phyloP scores from a whole-genome alignment of 2,329 filamentous ascomycete genomes.

The Domatiomyces catenatus region DNA sequence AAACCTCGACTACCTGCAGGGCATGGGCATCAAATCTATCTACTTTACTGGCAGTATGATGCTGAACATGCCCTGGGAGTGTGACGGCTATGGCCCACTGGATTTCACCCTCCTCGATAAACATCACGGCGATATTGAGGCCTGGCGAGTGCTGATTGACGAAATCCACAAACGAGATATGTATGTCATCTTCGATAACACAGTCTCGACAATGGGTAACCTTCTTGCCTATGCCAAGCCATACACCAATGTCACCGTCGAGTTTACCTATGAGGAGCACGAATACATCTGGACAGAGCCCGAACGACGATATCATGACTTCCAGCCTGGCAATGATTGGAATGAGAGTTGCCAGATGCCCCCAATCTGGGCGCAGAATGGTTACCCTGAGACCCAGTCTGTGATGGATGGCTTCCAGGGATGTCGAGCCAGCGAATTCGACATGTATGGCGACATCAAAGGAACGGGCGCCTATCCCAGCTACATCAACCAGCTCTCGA shows the following conservation, averaged over 20 bases:
- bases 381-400: constrained; percentile 25
- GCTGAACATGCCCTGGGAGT: constrained; percentile 39
- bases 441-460: constrained; percentile 38
- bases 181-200: constrained; percentile 42
- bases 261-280: constrained; percentile 34
- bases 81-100: constrained; percentile 34
- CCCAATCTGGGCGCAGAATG: constrained; percentile 38
- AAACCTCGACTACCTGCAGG: constrained; percentile 38
- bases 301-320: constrained; percentile 35
- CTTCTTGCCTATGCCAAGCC: constrained; percentile 36
- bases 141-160: constrained; percentile 33
- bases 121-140: constrained; percentile 36
- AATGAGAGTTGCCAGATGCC: constrained; percentile 34
- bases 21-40: constrained; percentile 34
- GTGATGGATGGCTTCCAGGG: constrained; percentile 28
- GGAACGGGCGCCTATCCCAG: constrained; percentile 39
- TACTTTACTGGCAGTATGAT: constrained; percentile 39
- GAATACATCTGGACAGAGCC: constrained; percentile 32
- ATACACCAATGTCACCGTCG: constrained; percentile 33
- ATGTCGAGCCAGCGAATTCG: constrained; percentile 40
- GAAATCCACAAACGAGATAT: constrained; percentile 37
- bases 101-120: constrained; percentile 40
- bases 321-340: constrained; percentile 31
- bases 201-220: constrained; percentile 41
- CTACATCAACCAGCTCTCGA: constrained; percentile 39